A percentile compares a stretch with the other conserved stretches of the same genome.
Conservation (phyloP, 2,329 filamentous ascomycete genomes). For the Pseudonectria buxi region DNA sequence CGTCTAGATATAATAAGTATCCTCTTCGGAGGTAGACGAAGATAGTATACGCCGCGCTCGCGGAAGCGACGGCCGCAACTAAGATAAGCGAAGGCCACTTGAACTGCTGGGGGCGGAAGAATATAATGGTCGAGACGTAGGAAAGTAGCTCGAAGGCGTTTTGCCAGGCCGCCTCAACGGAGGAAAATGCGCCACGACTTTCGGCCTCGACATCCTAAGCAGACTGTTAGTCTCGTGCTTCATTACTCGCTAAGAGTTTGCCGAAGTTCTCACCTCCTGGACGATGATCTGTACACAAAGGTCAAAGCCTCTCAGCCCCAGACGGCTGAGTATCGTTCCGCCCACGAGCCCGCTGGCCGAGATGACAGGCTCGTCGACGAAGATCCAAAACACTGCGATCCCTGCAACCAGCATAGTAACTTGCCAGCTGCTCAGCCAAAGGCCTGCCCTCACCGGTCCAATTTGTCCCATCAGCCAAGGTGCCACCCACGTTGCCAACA, state of each 20-base stretch:
- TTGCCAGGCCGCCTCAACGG: constrained; percentile 58
- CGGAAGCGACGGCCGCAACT: constrained; percentile 36
- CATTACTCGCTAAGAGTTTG: too few species aligned
- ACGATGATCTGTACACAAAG: constrained; percentile 52
- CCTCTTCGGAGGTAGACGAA: constrained; percentile 18
- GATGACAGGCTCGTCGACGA: constrained; percentile 16
- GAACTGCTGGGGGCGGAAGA: constrained; percentile 55
- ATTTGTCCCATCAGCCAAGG: constrained; percentile 47
- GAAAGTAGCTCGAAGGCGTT: constrained; percentile 62
- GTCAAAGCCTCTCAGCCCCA: constrained; percentile 55
- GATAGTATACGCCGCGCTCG: constrained; percentile 15
- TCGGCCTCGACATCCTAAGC: constrained; percentile 42
- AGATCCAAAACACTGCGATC: constrained; percentile 31
- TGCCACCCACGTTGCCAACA: constrained; percentile 52
- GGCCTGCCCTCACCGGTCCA: constrained; percentile 52
- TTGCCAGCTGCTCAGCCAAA: constrained; percentile 65
- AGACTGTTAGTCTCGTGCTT: neutral
- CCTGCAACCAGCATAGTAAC: constrained; percentile 43
- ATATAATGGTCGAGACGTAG: constrained; percentile 58
- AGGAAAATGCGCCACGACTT: constrained; percentile 57
- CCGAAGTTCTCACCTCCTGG: constrained; percentile 43
- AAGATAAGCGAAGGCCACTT: constrained; percentile 54
- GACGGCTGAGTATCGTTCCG: constrained; percentile 45
- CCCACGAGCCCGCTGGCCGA: constrained; percentile 40
- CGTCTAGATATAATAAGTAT: constrained; percentile 18